Percentiles rank a stretch among this genome's conserved stretches.
These are phyloP conservation scores for Yamadazyma akitaensis DNA, from an alignment of 805 yeast genomes.

Conservation along the genomic window DNA sequence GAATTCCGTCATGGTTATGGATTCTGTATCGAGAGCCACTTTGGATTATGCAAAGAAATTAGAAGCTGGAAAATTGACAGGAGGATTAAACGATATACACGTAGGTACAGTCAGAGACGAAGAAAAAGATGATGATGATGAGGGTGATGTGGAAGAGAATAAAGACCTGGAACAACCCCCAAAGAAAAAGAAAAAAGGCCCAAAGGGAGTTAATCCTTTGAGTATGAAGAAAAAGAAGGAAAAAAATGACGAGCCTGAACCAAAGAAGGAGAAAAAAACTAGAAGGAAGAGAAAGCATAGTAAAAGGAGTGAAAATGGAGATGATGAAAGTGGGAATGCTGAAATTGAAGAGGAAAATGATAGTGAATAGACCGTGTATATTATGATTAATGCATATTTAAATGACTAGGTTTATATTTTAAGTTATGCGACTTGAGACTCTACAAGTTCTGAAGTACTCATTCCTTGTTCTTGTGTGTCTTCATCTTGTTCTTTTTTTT, in stretches of 20 bases:
- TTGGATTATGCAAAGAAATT: slow-evolving; percentile 31
- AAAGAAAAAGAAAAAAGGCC: slow-evolving; percentile 57
- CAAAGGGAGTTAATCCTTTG: slow-evolving; percentile 85
- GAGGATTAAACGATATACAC: slow-evolving; percentile 69
- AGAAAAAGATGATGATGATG: slow-evolving; percentile 20
- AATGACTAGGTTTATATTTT: not conserved
- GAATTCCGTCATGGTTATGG: slow-evolving; percentile 93
- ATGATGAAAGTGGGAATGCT: not conserved
- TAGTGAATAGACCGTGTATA: not conserved
- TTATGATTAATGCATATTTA: slow-evolving; percentile 7
- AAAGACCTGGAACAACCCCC: slow-evolving; percentile 8
- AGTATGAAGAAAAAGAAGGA: slow-evolving; percentile 75
- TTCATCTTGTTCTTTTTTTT: not conserved
- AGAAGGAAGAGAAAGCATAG: slow-evolving; percentile 26
- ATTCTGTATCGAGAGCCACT: slow-evolving; percentile 80
- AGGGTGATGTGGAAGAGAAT: not conserved
- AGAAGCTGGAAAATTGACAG: slow-evolving; percentile 67
- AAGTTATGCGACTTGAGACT: too few relatives aligned
- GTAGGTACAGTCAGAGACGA: slow-evolving; percentile 41
- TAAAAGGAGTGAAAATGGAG: slow-evolving; percentile 2
- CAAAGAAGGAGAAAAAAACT: slow-evolving; percentile 9
- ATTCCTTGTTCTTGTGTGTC: not conserved
- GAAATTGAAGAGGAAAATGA: not conserved
- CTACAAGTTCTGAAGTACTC: too few relatives aligned
- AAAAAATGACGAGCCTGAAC: not conserved